Percentiles rank a stretch among this genome's conserved stretches.
phyloP scores from a whole-genome alignment of 495 filamentous ascomycete species.

The Darksidea phi region DNA sequence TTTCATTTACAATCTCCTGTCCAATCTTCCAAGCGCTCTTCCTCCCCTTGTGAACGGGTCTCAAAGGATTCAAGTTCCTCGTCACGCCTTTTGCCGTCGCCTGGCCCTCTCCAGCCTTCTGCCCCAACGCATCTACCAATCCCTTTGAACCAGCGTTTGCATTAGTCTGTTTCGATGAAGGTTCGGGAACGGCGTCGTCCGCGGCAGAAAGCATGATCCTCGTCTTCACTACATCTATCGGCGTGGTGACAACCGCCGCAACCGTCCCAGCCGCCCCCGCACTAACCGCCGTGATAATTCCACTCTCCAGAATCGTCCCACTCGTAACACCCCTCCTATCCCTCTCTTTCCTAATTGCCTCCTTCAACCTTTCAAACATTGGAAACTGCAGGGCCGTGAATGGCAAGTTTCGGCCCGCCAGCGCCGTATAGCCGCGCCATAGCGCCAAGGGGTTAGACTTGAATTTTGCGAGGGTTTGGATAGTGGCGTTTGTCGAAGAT shows the following conservation, averaged over 20 bases:
- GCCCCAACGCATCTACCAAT: slow-evolving; percentile 40
- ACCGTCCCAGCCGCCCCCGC: slow-evolving; percentile 68
- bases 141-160: slow-evolving; percentile 27
- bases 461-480: slow-evolving; percentile 57
- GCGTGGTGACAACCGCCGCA: slow-evolving; percentile 72
- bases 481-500: slow-evolving; percentile 46
- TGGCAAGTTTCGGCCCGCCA: slow-evolving; percentile 77
- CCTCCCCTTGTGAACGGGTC: slow-evolving; percentile 40
- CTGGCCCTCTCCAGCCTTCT: slow-evolving; percentile 36
- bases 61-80: slow-evolving; percentile 17
- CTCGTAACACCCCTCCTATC: slow-evolving; percentile 35
- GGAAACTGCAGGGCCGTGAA: slow-evolving; percentile 89
- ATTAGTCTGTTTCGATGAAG: slow-evolving; percentile 17
- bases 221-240: slow-evolving; percentile 83
- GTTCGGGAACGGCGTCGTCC: slow-evolving; percentile 48
- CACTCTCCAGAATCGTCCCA: slow-evolving; percentile 57
- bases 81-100: slow-evolving; percentile 19
- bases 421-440: slow-evolving; percentile 76
- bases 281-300: slow-evolving; percentile 64
- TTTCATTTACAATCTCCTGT: slow-evolving; percentile 57
- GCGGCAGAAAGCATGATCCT: slow-evolving; percentile 58
- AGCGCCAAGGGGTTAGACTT: slow-evolving; percentile 57
- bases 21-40: slow-evolving; percentile 57
- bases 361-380: slow-evolving; percentile 69
- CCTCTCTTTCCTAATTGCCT: slow-evolving; percentile 45